phyloP scores from a whole-genome alignment of 1,284 basidiomycete genomes.

The Termitomyces sp. region DNA sequence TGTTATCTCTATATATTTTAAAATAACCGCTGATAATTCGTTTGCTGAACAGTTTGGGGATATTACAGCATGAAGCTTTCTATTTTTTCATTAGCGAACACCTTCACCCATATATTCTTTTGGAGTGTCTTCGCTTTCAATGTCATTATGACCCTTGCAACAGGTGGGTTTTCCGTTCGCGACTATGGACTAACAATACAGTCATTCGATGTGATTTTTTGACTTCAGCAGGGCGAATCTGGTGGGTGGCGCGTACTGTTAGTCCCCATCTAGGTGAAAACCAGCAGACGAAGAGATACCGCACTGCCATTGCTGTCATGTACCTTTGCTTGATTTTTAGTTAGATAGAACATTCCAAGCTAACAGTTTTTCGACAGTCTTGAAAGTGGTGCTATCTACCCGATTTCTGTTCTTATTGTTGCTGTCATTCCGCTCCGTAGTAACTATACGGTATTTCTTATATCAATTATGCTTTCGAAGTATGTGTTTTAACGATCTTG shows the following conservation, averaged over 20 bases:
- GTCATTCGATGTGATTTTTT: background rate
- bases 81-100: conserved; percentile 1
- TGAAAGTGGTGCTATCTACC: conserved; percentile 16
- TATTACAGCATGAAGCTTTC: conserved; percentile 16
- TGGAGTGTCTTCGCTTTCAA: conserved; percentile 24
- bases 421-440: conserved; percentile 3
- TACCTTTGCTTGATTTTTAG: background rate
- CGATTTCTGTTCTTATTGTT: conserved; percentile 6
- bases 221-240: conserved; percentile 23
- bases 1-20: background rate
- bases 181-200: background rate
- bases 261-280: conserved; percentile 19
- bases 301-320: conserved; percentile 21
- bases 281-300: conserved; percentile 18
- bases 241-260: conserved; percentile 25
- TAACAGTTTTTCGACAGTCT: background rate
- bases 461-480: background rate
- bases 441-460: conserved; percentile 2
- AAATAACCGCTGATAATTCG: background rate
- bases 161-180: conserved; percentile 13
- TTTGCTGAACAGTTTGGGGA: conserved; percentile 19
- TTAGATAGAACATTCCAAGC: background rate
- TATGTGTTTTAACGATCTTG: background rate
- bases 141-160: conserved; percentile 20
- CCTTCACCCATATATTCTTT: conserved; percentile 18